Evolutionary conservation across 164 flowering plant genomes (phyloP).

Genomic region (Magnolia kwangsiensis): DNA sequence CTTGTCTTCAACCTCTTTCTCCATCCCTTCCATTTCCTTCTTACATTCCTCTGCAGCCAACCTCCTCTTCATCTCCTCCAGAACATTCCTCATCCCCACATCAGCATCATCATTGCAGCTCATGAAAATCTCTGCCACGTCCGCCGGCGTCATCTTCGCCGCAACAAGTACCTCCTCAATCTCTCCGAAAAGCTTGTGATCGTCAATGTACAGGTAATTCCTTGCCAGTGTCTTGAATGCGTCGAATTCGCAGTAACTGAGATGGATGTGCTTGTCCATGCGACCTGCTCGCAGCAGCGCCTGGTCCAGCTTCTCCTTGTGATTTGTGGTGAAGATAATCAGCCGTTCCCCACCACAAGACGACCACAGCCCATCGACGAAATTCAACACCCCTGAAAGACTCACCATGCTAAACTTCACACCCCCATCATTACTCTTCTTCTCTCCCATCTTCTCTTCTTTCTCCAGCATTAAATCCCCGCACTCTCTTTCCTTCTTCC

Average conservation of each 20-base stretch:
- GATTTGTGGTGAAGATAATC: slow-evolving; percentile 32
- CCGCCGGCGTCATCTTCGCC: slow-evolving; percentile 28
- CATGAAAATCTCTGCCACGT: slow-evolving; percentile 26
- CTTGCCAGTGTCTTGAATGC: slow-evolving; percentile 22
- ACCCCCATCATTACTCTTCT: background rate
- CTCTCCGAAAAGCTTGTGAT: slow-evolving; percentile 18
- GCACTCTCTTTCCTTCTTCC: background rate
- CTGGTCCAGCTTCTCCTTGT: slow-evolving; percentile 31
- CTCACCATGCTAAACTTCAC: background rate
- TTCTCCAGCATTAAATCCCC: background rate
- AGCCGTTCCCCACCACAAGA: slow-evolving; percentile 32
- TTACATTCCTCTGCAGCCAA: background rate
- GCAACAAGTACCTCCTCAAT: slow-evolving; percentile 15
- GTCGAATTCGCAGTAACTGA: slow-evolving; percentile 18
- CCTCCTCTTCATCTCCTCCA: slow-evolving; percentile 21
- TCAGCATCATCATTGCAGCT: slow-evolving; percentile 14
- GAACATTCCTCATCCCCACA: slow-evolving; percentile 20
- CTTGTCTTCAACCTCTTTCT: background rate
- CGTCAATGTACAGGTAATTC: slow-evolving; percentile 23
- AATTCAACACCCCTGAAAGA: slow-evolving; percentile 4
- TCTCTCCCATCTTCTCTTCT: background rate
- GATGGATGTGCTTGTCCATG: slow-evolving; percentile 34
- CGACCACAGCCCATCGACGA: slow-evolving; percentile 32
- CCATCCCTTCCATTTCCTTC: slow-evolving; percentile 5
- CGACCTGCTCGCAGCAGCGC: slow-evolving; percentile 29